These are phyloP conservation scores for Maudiozyma humilis DNA, from an alignment of 1,139 yeast species.

Conservation along the genomic window DNA sequence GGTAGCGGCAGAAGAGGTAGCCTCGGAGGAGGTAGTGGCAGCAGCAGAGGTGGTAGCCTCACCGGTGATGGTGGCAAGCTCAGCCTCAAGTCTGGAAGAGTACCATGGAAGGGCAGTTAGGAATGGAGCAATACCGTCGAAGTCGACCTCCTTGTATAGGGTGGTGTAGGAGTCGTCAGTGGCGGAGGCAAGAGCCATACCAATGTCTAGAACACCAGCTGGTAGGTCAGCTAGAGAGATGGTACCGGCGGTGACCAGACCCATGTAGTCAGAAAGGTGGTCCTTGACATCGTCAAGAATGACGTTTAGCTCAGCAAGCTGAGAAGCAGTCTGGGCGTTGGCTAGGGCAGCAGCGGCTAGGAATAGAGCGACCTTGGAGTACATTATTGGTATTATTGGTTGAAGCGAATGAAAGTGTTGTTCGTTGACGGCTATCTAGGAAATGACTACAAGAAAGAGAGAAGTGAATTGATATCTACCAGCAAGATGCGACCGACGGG, in stretches of 20 bases:
- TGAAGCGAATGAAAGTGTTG: slow-evolving; percentile 7
- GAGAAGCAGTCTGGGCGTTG: slow-evolving; percentile 11
- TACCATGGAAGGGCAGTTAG: slow-evolving; percentile 40
- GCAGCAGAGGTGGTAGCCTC: slow-evolving; percentile 7
- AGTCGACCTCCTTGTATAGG: slow-evolving; percentile 12
- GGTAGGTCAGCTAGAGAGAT: slow-evolving; percentile 17
- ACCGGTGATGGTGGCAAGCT: slow-evolving; percentile 12
- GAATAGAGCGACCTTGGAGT: slow-evolving; percentile 14
- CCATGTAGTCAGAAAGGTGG: slow-evolving; percentile 14
- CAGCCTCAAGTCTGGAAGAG: slow-evolving; percentile 33
- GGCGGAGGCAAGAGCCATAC: slow-evolving; percentile 17
- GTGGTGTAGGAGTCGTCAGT: slow-evolving; percentile 30
- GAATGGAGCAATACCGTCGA: slow-evolving; percentile 30
- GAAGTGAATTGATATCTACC: background rate
- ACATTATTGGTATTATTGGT: slow-evolving; percentile 9
- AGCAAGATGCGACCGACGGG: too few species aligned
- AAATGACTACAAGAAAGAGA: background rate
- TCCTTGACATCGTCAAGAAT: slow-evolving; percentile 14
- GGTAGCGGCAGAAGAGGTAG: slow-evolving; percentile 4
- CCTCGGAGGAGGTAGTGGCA: background rate
- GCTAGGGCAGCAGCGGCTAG: slow-evolving; percentile 15
- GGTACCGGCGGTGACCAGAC: slow-evolving; percentile 9
- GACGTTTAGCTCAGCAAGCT: slow-evolving; percentile 14
- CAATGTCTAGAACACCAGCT: slow-evolving; percentile 18
- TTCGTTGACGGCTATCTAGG: slow-evolving; percentile 1